Base-by-base conservation (phyloP, 139 green algal species). In the Haematococcus sp. region DNA sequence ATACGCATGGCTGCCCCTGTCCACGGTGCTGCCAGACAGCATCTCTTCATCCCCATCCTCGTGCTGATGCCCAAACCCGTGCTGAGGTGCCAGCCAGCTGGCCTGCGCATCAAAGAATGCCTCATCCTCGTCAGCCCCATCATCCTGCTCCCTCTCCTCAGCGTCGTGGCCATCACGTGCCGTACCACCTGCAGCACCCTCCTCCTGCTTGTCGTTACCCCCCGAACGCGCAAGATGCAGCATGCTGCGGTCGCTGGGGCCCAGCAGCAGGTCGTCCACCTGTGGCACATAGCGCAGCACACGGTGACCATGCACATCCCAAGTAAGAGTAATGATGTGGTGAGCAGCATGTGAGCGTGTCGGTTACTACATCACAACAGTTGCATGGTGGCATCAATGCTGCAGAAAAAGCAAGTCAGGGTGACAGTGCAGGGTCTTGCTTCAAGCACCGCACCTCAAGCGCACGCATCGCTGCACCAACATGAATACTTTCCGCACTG, bases 191-290 rank as follows among this genome's bases (percentile, higher is more conserved):
- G n/a, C n/a, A n/a, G n/a, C n/a, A n/a, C n/a, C n/a, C n/a, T n/a
- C n/a, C 74, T 75, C 28, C 56, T 75, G 44, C 17, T 80, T 51
- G 30, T 65, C 65, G n/a, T 68, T 31, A 27, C 75, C 31, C 20
- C 71, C 73, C 25, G 71, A 78, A 3, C 34, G 43, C 2, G 65
- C 71, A 40, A 82, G 65, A 30, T 58, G 64, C 20, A 46, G 31
- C 58, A 75, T 71, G 25, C 30, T 65, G 22, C 70, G 71, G 55
- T 74, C 35, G 40, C 34, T 33, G 31, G 70, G n/a, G 9, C 82
- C 91, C 56, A 92, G 76, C 25, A 97, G 78, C 60, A 89, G 44
- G 63, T 97, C 92, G 13, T 93, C 81, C 16, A 96, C 86, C 69
- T 92, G 82, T 32, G 93, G 23, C 17, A 78, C 0, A 71, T 54